Base-by-base conservation (phyloP, 331 rosid species). In the Prunus yedoensis region DNA sequence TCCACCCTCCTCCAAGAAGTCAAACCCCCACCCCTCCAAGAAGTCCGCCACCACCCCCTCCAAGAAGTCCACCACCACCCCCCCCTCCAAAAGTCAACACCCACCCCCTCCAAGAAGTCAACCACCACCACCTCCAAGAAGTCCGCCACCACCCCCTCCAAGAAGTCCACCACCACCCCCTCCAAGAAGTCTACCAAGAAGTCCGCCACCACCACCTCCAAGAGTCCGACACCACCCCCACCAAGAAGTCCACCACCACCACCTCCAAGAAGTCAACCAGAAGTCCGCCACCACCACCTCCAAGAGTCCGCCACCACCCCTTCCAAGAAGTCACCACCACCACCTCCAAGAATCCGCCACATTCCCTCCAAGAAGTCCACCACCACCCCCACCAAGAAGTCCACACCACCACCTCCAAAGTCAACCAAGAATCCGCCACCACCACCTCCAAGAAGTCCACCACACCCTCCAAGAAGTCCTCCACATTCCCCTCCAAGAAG, bases 151-250 rank as follows among this genome's bases (percentile, higher is more conserved):
- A 0, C 58, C 58, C 3, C 58, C 21, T 52, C 8, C 8, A 14
- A 18, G 20, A 3, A 52, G 3, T 14, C 2, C 10, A 0, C 58
- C 58, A 0, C 58, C 58, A 0, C 3, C 41, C 0, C 20, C 8
- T 3, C n/a, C 18, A 17, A 52, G 41, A 5, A 35, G 0, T 35
- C 18, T 9, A 2, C 13, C 6, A 46, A 46, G 50, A 8, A 12
- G 10, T 16, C 20, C 20, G 1, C 56, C 20, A 16, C 20, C 56
- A 4, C 20, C 56, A 0, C 20, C 56, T 15, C 20, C 6, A 3
- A 51, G 7, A 13, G 2, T 16, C n/a, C 0, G 0, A 7, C 56
- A 4, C 56, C 20, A 4, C 20, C 56, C 0, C 6, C 5, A 0
- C 20, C 0, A 13, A 51, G 18, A 1, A 10, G 1, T 21, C 28